Base-by-base conservation (phyloP, 805 yeast species). In the Pichia pseudocactophila region DNA sequence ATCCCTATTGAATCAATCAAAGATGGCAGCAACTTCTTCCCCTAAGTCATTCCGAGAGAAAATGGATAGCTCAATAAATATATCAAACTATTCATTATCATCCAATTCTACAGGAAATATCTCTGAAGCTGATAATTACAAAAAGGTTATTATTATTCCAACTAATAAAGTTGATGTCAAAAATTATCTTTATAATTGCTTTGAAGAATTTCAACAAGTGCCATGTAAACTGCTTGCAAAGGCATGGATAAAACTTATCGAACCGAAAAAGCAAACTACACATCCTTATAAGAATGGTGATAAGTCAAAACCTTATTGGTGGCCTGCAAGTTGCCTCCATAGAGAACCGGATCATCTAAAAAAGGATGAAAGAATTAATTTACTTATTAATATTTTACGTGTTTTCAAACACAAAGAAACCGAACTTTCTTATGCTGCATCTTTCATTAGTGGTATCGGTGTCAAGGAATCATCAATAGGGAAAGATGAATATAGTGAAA, bases 331-430 rank as follows among this genome's bases (percentile, higher is more conserved):
- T 11, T 73, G 79, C 1, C 63, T 74, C 30, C 90, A 82, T 58
- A 67, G 65, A 35, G 89, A 82, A 53, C 90, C 90, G 0, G 90
- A 82, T 55, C 90, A 83, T 59, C 61, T 83, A 44, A 69, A 65
- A 44, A 82, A 78, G 54, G 62, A 60, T 1, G 81, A 78, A 50
- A 62, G 92, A 41, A 52, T 80, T 16, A 54, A 52, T 4, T 58
- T 82, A 19, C 58, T 83, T 54, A 59, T 71, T 27, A 48, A 61
- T 11, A 64, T 78, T 11, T 39, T 68, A 6, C 39, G 59, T 18
- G 51, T 56, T 0, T 61, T 59, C 41, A 50, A 44, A 30, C 44
- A 42, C 13, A 45, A 45, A 28, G 48, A 51, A 22, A 28, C 36
- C 8, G 60, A 58, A 30, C 36, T 58, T 22, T 35, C 52, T 9